These are phyloP conservation scores for Termitomyces sp. DNA, from an alignment of 768 basidiomycete genomes.

Conservation along the genomic window DNA sequence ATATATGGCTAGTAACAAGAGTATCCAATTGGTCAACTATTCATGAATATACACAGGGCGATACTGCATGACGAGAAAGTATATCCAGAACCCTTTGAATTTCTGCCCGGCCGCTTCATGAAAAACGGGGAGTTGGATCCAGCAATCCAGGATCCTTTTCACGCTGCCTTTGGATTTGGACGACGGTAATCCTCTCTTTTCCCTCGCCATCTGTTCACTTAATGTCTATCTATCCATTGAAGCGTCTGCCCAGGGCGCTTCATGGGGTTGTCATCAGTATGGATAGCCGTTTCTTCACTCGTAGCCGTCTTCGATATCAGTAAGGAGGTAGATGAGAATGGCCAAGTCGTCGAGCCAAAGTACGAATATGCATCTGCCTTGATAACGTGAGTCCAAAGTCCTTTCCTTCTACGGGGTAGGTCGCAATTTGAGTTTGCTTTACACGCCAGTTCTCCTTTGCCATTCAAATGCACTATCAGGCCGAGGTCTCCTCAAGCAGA, in stretches of 20 bases:
- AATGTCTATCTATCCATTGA: not conserved
- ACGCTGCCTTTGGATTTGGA: not conserved
- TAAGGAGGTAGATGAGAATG: constrained; percentile 16
- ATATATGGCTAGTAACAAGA: not conserved
- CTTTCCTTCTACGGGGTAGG: not conserved
- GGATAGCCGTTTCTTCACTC: constrained; percentile 25
- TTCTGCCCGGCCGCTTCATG: not conserved
- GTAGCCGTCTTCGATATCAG: constrained; percentile 26
- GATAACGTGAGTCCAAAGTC: not conserved
- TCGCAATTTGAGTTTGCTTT: not conserved
- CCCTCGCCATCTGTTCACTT: too few species aligned
- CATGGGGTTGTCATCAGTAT: constrained; percentile 27
- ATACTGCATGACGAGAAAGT: not conserved
- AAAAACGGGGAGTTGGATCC: not conserved
- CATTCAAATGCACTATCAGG: constrained; percentile 10
- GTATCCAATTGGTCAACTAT: not conserved
- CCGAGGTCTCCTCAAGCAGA: constrained; percentile 7
- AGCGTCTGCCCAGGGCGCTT: constrained; percentile 31
- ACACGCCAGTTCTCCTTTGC: constrained; percentile 3
- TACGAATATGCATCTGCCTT: constrained; percentile 3
- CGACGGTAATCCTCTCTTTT: not conserved
- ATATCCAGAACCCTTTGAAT: not conserved
- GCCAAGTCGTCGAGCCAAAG: constrained; percentile 12
- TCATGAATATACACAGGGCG: not conserved
- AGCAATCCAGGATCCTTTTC: not conserved